A percentile compares a stretch with the other conserved stretches of the same genome.
phyloP scores from a whole-genome alignment of 331 rosid species.

The Saraca asoca region DNA sequence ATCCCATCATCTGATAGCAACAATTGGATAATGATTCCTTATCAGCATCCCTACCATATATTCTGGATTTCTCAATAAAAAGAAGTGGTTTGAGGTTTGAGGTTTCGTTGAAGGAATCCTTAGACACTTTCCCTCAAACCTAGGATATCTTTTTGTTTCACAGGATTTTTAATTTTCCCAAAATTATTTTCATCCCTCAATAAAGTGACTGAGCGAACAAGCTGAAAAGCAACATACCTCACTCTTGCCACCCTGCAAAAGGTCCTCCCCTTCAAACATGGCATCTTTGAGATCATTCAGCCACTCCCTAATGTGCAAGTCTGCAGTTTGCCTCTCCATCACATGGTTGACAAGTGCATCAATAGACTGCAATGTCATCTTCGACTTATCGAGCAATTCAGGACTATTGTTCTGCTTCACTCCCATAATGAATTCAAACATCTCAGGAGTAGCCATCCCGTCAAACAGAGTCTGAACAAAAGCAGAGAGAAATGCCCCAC shows the following conservation, averaged over 20 bases:
- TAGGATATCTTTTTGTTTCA: conserved; percentile 31
- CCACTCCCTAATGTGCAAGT: not conserved
- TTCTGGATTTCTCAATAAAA: conserved; percentile 26
- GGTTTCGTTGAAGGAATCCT: not conserved
- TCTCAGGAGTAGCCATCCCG: conserved; percentile 14
- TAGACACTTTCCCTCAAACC: conserved; percentile 30
- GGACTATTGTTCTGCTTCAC: not conserved
- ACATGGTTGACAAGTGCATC: conserved; percentile 23
- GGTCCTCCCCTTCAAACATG: conserved; percentile 30
- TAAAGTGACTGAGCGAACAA: not conserved
- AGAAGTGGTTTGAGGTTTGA: conserved; percentile 34
- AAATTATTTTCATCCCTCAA: not conserved
- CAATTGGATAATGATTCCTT: conserved; percentile 19
- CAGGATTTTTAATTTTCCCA: conserved; percentile 17
- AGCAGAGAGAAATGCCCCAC: conserved; percentile 33
- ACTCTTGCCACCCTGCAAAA: conserved; percentile 13
- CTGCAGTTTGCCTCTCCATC: conserved; percentile 20
- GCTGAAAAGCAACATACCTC: not conserved
- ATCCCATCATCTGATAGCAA: conserved; percentile 6
- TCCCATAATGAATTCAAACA: conserved; percentile 27
- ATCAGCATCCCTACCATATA: conserved; percentile 35
- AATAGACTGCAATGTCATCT: not conserved
- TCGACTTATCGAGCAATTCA: not conserved
- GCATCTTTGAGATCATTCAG: conserved; percentile 31
- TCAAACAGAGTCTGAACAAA: conserved; percentile 22